A percentile compares a stretch with the other conserved stretches of the same genome.
Evolutionary conservation across 2,329 filamentous ascomycete species (phyloP).

Genomic region (Diaporthe ilicicola): DNA sequence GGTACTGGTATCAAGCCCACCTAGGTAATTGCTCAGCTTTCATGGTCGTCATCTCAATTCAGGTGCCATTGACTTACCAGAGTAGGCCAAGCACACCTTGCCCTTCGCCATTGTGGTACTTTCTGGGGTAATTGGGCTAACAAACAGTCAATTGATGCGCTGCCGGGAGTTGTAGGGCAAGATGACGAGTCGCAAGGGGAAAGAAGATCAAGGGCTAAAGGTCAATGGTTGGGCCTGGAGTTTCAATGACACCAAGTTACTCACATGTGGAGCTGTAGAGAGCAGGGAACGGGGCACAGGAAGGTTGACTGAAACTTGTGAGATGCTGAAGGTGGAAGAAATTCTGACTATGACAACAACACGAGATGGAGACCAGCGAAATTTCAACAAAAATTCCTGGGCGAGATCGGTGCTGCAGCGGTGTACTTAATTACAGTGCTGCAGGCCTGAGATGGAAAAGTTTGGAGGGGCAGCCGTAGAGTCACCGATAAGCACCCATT

Average conservation of each 20-base stretch:
- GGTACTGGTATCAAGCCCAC: constrained; percentile 35
- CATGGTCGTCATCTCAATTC: not conserved
- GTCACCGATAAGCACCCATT: constrained; percentile 23
- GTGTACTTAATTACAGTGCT: constrained; percentile 17
- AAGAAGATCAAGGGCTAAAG: not conserved
- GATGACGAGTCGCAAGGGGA: not conserved
- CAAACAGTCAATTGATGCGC: constrained; percentile 29
- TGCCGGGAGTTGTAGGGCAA: not conserved
- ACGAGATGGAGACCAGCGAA: constrained; percentile 25
- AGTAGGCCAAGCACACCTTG: constrained; percentile 34
- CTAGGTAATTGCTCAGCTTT: constrained; percentile 23
- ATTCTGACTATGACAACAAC: constrained; percentile 21
- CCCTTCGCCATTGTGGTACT: constrained; percentile 31
- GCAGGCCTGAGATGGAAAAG: constrained; percentile 21
- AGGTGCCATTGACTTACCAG: constrained; percentile 22
- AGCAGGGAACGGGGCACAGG: constrained; percentile 12
- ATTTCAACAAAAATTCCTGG: constrained; percentile 27
- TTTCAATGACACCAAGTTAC: constrained; percentile 16
- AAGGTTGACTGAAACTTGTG: not conserved
- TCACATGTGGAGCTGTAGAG: constrained; percentile 22
- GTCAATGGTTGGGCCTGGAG: not conserved
- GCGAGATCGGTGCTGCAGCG: constrained; percentile 32
- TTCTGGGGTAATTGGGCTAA: constrained; percentile 1
- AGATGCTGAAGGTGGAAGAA: constrained; percentile 12
- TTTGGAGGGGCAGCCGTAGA: constrained; percentile 25